Percentiles rank a stretch among this genome's conserved stretches.
Conservation (phyloP, 2,329 filamentous ascomycete genomes). For the Aspergillus neotritici region DNA sequence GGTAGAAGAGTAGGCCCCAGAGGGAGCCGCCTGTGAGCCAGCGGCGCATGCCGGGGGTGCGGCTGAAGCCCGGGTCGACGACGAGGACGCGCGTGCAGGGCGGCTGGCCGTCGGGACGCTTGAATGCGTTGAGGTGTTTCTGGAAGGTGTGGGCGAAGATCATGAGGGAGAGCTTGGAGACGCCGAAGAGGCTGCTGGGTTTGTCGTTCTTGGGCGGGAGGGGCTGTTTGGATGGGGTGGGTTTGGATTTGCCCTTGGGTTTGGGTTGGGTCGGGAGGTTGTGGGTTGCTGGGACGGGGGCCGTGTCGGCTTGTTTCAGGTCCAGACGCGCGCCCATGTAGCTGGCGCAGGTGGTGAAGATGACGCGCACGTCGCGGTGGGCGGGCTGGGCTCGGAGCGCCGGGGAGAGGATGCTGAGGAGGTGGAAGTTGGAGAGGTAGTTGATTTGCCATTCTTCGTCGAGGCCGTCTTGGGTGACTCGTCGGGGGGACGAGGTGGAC, state of each 20-base stretch:
- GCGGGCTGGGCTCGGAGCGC: conserved; percentile 86
- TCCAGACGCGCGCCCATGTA: conserved; percentile 74
- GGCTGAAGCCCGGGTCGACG: conserved; percentile 76
- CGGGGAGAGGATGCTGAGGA: conserved; percentile 84
- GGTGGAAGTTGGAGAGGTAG: conserved; percentile 91
- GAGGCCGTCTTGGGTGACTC: conserved; percentile 68
- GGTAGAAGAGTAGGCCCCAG: conserved; percentile 70
- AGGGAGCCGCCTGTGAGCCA: conserved; percentile 84
- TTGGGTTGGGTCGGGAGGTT: conserved; percentile 8
- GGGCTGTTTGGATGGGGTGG: not conserved
- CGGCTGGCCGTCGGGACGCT: conserved; percentile 74
- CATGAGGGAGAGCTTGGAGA: conserved; percentile 71
- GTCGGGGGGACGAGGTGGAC: conserved; percentile 33
- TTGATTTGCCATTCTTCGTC: conserved; percentile 93
- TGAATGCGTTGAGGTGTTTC: conserved; percentile 80
- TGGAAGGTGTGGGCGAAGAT: conserved; percentile 86
- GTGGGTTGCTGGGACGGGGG: not conserved
- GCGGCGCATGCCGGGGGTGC: conserved; percentile 80
- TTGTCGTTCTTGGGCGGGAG: conserved; percentile 8
- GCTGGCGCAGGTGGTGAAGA: conserved; percentile 79
- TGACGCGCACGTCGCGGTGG: conserved; percentile 84
- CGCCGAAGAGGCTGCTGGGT: conserved; percentile 51
- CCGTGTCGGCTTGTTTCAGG: conserved; percentile 25
- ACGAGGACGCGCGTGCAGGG: conserved; percentile 78
- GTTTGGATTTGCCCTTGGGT: conserved; percentile 33